These are phyloP conservation scores for Chamaecyparis obtusa DNA, from an alignment of 75 land plant species.

Conservation along the genomic window DNA sequence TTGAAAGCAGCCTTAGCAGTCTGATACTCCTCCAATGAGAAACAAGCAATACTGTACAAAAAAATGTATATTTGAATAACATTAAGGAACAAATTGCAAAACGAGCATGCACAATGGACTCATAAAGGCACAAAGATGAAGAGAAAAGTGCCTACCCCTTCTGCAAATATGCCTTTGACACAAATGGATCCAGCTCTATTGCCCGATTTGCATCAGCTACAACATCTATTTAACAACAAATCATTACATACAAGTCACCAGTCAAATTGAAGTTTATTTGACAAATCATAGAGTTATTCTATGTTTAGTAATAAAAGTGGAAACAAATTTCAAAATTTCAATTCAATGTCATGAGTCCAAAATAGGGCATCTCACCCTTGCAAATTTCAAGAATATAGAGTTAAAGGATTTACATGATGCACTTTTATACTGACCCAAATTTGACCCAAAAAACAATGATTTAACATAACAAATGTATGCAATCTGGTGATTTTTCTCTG, in stretches of 20 bases:
- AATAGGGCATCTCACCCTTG: not conserved
- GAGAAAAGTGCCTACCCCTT: constrained; percentile 54
- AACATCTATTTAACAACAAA: constrained; percentile 48
- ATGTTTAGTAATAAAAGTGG: not conserved
- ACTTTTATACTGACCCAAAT: not conserved
- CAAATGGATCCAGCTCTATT: constrained; percentile 71
- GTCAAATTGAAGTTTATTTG: not conserved
- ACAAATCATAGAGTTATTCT: not conserved
- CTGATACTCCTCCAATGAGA: constrained; percentile 81
- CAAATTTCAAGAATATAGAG: not conserved
- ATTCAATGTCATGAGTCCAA: not conserved
- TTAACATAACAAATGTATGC: not conserved
- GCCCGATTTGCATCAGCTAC: constrained; percentile 92
- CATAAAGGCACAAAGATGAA: not conserved
- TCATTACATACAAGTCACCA: not conserved
- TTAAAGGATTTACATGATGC: not conserved
- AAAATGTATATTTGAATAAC: not conserved
- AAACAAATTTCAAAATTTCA: not conserved
- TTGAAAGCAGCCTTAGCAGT: constrained; percentile 80
- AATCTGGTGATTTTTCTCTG: not conserved
- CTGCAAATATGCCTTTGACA: constrained; percentile 78
- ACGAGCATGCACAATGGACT: not conserved
- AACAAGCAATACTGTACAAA: constrained; percentile 66
- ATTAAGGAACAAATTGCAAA: not conserved
- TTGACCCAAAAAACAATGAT: not conserved